Percentiles rank a stretch among this genome's conserved stretches.
These are phyloP conservation scores for Xylariaceae sp. DNA, from an alignment of 2,329 filamentous ascomycete genomes.

Conservation along the genomic window DNA sequence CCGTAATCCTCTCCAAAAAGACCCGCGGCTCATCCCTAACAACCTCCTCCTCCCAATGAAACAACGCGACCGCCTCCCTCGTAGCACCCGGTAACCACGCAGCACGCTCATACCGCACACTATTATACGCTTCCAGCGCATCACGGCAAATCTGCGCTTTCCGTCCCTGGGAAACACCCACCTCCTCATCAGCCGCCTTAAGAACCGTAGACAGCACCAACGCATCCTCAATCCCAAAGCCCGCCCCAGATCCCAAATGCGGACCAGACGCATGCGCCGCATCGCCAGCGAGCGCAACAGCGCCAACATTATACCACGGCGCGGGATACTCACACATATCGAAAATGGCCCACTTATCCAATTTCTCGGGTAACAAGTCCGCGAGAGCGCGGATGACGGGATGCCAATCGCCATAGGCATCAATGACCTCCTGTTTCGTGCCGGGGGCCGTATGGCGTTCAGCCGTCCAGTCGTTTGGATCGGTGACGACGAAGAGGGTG, in stretches of 20 bases:
- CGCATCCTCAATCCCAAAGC: conserved; percentile 52
- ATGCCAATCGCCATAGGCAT: conserved; percentile 41
- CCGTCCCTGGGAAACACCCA: not conserved
- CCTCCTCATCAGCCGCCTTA: conserved; percentile 18
- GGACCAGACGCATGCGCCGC: conserved; percentile 53
- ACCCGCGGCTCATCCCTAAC: conserved; percentile 17
- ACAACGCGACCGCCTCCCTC: conserved; percentile 29
- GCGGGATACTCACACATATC: conserved; percentile 44
- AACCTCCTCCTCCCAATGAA: conserved; percentile 28
- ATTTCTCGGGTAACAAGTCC: conserved; percentile 41
- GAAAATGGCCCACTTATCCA: conserved; percentile 53
- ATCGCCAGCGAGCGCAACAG: conserved; percentile 48
- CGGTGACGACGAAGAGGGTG: conserved; percentile 43
- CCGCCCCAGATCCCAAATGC: conserved; percentile 51
- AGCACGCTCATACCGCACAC: conserved; percentile 28
- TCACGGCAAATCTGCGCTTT: conserved; percentile 20
- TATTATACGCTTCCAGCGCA: conserved; percentile 29
- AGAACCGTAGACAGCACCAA: conserved; percentile 31
- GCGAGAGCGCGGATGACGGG: conserved; percentile 34
- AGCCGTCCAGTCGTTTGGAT: conserved; percentile 35
- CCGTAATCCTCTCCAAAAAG: conserved; percentile 21
- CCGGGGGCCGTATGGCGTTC: conserved; percentile 34
- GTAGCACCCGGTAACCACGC: conserved; percentile 31
- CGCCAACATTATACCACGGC: conserved; percentile 39
- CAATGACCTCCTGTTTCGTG: conserved; percentile 36